Evolutionary conservation across 2,329 filamentous ascomycete genomes (phyloP), one percentile per base, ranked within the genome.

Genomic region (Fusarium sp.): DNA sequence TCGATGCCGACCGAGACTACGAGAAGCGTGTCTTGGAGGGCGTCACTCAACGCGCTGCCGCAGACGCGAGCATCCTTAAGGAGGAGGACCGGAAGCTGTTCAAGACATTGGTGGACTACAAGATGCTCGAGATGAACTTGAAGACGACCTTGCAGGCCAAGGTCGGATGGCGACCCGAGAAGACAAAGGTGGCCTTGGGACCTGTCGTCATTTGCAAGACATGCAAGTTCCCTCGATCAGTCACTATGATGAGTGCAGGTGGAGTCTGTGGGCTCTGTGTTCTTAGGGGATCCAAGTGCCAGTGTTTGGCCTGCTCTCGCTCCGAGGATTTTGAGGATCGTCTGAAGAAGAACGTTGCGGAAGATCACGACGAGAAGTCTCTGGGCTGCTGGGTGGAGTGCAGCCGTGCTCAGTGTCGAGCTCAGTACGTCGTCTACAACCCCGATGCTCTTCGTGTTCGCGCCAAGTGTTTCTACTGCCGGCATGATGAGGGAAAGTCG

Each of bases 361-460:
- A 61, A 27, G 70, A 76, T 0, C 77, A 82, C 58, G 72, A 68
- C 39, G 73, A 78, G 41, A 55, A 62, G 9, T 82, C 81, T 0
- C 67, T 71, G 4, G 78, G 76, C 0, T 77, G 78, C 15, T 87
- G 85, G 85, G 83, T 85, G 1, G 85, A 87, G 71, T 88, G 86
- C 68, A 75, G 65, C 39, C 75, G 79, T n/a, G 60, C 50, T 1
- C 72, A 73, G 9, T 87, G 85, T 72, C 80, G 84, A 11, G 83
- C 80, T 2, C 84, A 86, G 71, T 88, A 87, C 67, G 81, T 87
- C 30, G 82, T 87, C 6, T 87, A 87, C 71, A 79, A 83, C 43
- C 71, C 78, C 3, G 73, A 79, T 4, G 67, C 70, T 1, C 77
- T 87, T n/a, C 79, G 77, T 0, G 81, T 85, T 2, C 82, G 81